Base-by-base conservation (phyloP, 345 rosid species). In the Brassica rapa region DNA sequence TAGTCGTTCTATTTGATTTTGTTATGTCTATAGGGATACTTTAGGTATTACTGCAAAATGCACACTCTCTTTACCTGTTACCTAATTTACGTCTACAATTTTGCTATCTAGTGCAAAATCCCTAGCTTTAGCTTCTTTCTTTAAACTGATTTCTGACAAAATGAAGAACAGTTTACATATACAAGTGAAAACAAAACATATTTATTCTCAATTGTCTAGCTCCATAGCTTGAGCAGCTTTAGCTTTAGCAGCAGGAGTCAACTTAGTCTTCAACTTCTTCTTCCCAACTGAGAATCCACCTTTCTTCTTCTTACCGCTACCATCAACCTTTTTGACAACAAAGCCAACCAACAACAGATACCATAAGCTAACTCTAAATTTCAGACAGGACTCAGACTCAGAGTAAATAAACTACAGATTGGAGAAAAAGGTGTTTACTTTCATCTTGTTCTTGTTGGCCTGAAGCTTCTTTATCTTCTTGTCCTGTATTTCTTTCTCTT, bases 171-270 rank as follows among this genome's bases (percentile, higher is more conserved):
- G 46, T 39, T 39, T 39, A 39, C 46, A 32, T 72, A 81, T 72
- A 81, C 69, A 86, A 55, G 23, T 49, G 12, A 32, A 11, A 25
- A 53, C 1, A 1, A 21, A 32, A 12, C 46, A 74, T 4, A 6
- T 81, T 62, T 85, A 5, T 89, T 72, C 82, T 89, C 89, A 90
- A n/a, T 87, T 81, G 75, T 91, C 94, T 3, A 96, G 87, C 87
- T 96, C 98, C 99, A 96, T 93, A 3, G 96, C 99, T 79, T 91
- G 99, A 3, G 88, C 89, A 70, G 85, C 99, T 83, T 93, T 93
- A 70, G 99, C 98, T 82, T 90, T 93, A 4, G 90, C 86, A 70
- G 82, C 46, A 61, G 94, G 90, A 59, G 89, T 87, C 68, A 95
- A 29, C 73, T 89, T 93, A 55, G 99, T 91, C 91, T 91, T 95